Conservation (phyloP, 2,329 filamentous ascomycete species). For the Lomentospora prolificans region DNA sequence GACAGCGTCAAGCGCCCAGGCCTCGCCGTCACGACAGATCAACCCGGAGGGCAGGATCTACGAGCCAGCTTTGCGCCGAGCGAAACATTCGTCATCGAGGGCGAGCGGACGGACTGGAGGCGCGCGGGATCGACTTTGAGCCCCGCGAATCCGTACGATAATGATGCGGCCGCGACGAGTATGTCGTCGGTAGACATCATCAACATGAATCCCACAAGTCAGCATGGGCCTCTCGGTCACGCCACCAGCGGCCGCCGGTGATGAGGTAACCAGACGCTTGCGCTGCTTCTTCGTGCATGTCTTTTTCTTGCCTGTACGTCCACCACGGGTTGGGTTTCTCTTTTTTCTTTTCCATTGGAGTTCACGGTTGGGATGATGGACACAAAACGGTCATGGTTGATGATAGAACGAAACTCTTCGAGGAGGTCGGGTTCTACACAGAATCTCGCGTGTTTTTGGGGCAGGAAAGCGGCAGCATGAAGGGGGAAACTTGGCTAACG, state of each 20-base stretch:
- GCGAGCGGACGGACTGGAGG: slow-evolving; percentile 12
- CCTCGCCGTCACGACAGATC: not conserved
- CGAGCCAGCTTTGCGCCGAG: slow-evolving; percentile 19
- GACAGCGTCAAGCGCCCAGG: not conserved
- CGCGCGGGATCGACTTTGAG: not conserved
- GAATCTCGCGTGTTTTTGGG: too few species aligned
- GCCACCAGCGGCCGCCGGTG: not conserved
- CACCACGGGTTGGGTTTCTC: not conserved
- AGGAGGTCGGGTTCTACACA: not conserved
- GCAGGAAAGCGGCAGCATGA: too few species aligned
- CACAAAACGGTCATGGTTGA: not conserved
- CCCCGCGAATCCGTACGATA: slow-evolving; percentile 9
- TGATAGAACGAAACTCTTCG: not conserved
- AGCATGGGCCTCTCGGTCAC: slow-evolving; percentile 14
- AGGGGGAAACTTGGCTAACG: too few species aligned
- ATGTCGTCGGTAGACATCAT: slow-evolving; percentile 14
- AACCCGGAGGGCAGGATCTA: not conserved
- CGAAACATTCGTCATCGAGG: slow-evolving; percentile 27
- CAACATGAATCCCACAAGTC: slow-evolving; percentile 15
- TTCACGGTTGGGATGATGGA: not conserved
- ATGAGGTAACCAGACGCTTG: not conserved
- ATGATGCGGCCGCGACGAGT: slow-evolving; percentile 17
- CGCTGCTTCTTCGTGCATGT: not conserved
- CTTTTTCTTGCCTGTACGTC: too few species aligned
- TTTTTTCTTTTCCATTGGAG: not conserved